Percentiles rank a stretch among this genome's conserved stretches.
These are phyloP conservation scores for Aspergillus hiratsukae DNA, from an alignment of 2,329 filamentous ascomycete species.

Conservation along the genomic window DNA sequence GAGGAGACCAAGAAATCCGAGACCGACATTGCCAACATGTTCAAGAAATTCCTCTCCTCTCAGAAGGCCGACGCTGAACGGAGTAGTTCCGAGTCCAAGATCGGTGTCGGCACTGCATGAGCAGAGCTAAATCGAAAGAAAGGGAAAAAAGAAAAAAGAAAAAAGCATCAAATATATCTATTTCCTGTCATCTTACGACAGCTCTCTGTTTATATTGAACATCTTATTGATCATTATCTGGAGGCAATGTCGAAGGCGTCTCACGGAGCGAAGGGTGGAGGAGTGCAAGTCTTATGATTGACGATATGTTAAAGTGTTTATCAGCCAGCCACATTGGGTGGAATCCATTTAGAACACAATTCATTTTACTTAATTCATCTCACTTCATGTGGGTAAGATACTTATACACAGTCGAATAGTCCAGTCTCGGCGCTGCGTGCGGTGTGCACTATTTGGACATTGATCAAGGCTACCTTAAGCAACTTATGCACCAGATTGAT, in stretches of 20 bases:
- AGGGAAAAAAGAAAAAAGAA: constrained; percentile 12
- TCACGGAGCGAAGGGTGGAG: constrained; percentile 9
- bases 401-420: too few relatives aligned
- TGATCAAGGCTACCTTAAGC: background rate
- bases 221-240: background rate
- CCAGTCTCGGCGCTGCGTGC: background rate
- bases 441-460: background rate
- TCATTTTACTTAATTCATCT: background rate
- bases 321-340: background rate
- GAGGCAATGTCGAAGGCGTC: constrained; percentile 13
- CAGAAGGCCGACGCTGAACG: constrained; percentile 25
- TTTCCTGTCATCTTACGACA: background rate
- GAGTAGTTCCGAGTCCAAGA: constrained; percentile 30
- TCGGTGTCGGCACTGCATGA: constrained; percentile 27
- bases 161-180: background rate
- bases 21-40: constrained; percentile 37
- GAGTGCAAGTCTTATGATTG: constrained; percentile 10
- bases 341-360: background rate
- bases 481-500: too few relatives aligned
- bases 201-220: constrained; percentile 9
- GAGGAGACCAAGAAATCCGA: constrained; percentile 42
- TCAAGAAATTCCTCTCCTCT: constrained; percentile 37
- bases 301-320: constrained; percentile 7
- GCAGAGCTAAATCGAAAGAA: constrained; percentile 14
- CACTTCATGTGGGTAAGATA: background rate